phyloP scores from a whole-genome alignment of 257 asterid genomes.

The Salvia hispanica region DNA sequence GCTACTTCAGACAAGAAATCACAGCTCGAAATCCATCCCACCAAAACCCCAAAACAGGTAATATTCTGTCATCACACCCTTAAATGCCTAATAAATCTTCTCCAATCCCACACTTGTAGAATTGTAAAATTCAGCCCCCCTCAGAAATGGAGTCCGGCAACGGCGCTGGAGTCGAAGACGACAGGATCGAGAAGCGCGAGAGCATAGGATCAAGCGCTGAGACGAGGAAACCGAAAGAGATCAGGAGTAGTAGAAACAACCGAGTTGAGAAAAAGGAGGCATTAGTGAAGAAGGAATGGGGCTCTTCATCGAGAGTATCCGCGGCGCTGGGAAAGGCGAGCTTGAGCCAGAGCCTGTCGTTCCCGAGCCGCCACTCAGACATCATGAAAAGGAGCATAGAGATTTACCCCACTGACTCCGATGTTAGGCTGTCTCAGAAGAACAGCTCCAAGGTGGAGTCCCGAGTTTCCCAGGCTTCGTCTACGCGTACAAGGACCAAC shows the following conservation, averaged over 20 bases:
- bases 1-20: neutral
- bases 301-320: slow-evolving; percentile 38
- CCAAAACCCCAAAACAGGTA: slow-evolving; percentile 19
- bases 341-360: slow-evolving; percentile 61
- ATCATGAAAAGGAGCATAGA: slow-evolving; percentile 61
- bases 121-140: too few species aligned
- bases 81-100: too few species aligned
- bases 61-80: neutral
- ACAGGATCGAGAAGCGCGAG: slow-evolving; percentile 32
- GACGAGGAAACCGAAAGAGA: slow-evolving; percentile 9
- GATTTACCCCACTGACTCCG: slow-evolving; percentile 44
- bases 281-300: slow-evolving; percentile 33
- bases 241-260: neutral
- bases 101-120: too few species aligned
- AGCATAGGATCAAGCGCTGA: too few species aligned
- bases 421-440: slow-evolving; percentile 41
- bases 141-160: slow-evolving; percentile 57
- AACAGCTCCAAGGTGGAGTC: slow-evolving; percentile 45
- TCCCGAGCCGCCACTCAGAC: slow-evolving; percentile 57
- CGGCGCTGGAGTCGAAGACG: slow-evolving; percentile 55
- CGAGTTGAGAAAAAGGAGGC: too few species aligned
- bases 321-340: slow-evolving; percentile 48
- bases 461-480: slow-evolving; percentile 32
- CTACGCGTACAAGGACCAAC: neutral
- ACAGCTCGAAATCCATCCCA: neutral